Evolutionary conservation across 345 rosid genomes (phyloP), one percentile per base, ranked within the genome.

Genomic region (Balakata baccata): DNA sequence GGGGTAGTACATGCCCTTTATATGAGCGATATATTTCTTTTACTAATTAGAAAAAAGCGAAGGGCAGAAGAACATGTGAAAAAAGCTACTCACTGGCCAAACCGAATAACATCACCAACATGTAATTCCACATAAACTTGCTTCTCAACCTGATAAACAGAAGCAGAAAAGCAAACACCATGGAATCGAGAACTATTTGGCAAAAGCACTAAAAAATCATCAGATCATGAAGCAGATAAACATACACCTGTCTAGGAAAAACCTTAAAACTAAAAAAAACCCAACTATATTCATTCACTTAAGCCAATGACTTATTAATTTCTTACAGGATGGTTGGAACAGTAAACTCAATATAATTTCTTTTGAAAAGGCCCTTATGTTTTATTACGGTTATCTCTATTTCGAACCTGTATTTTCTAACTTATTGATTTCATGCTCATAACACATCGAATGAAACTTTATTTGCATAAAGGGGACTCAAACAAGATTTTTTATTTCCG

Each of bases 51-150:
- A 58, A 45, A 69, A 69, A 7, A 67, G 47, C 72, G 71, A 69
- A 45, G 3, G 72, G 74, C 68, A 66, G 43, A 14, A 64, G 72
- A 74, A 52, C 3, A 59, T 11, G 47, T 59, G 34, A 29, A 37
- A 71, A 63, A 61, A 69, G 47, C 25, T 50, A 87, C 97, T 84
- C 79, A 90, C 98, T 85, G 84, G 85, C 99, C 99, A 85, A 95
- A 95, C 10, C 93, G 97, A 75, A 91, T 83, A 76, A 92, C 92
- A 84, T 90, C 98, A 74, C 99, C 98, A 75, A 92, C 98, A 69
- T 80, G 87, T 75, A 92, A 81, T 75, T 90, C 92, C 72, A 86
- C 90, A 74, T 86, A 87, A 80, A 82, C 85, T 54, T 80, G 81
- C 84, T 81, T 85, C 71, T 90, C 84, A 68, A 89, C 90, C 98